Conservation (phyloP, 257 asterid species). For the Solanum pennellii region DNA sequence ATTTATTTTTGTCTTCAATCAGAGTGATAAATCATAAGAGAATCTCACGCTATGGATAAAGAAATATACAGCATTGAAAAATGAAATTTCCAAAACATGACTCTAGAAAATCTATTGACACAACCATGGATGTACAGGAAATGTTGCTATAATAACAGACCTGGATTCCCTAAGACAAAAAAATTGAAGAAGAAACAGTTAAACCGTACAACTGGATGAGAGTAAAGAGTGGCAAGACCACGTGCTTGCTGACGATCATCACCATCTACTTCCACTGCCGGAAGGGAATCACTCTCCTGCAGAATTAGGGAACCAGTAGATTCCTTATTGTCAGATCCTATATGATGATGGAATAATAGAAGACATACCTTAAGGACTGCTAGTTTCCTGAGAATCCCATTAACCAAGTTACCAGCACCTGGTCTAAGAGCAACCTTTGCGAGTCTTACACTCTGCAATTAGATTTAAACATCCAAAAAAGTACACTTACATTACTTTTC, state of each 20-base stretch:
- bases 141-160: not conserved
- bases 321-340: conserved; percentile 1
- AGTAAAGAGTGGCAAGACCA: conserved; percentile 71
- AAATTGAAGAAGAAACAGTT: not conserved
- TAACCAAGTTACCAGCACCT: conserved; percentile 95
- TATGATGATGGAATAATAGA: not conserved
- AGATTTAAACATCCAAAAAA: not conserved
- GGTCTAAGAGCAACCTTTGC: conserved; percentile 84
- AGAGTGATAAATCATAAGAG: not conserved
- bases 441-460: conserved; percentile 73
- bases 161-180: not conserved
- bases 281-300: conserved; percentile 67
- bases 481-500: not conserved
- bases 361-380: conserved; percentile 55
- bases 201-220: conserved; percentile 89
- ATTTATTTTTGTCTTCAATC: not conserved
- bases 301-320: conserved; percentile 7
- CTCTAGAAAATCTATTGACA: not conserved
- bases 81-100: not conserved
- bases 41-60: not conserved
- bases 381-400: conserved; percentile 82
- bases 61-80: not conserved
- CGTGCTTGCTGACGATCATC: conserved; percentile 90
- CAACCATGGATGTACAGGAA: not conserved
- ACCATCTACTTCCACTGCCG: conserved; percentile 66